Base-by-base conservation (phyloP, 1,139 yeast species). In the Geotrichum siamense region DNA sequence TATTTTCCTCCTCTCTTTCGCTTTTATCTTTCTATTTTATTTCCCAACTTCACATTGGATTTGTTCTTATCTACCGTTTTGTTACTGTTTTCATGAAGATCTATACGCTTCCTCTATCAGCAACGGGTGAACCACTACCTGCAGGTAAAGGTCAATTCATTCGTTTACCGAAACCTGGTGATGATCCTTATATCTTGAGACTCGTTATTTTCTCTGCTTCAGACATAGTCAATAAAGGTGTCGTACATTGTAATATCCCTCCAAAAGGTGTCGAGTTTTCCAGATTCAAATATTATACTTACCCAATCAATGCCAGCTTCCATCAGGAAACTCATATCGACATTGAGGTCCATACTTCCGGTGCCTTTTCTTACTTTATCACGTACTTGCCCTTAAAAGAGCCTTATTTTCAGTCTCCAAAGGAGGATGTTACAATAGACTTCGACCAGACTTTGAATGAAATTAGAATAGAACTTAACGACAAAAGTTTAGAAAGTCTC, bases 171-270 rank as follows among this genome's bases (percentile, higher is more conserved):
- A 58, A 71, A 39, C 76, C 78, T 4, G 38, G 32, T 4, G 68
- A 71, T 12, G 74, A 74, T 50, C 62, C 69, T 17, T 69, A 69
- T 53, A 59, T 67, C 13, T 68, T 91, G 45, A 70, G 78, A 39
- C 69, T 91, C 51, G 75, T 75, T 47, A 65, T 89, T 48, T 76
- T 81, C 43, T 91, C 95, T 2, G 85, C 94, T 16, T 72, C 89
- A 13, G 72, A 76, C 22, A 76, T 86, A 10, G 69, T 85, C 22
- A 75, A 82, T 55, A 75, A 79, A 30, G 96, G 94, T 3, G 64
- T 70, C 3, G 68, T 91, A 30, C 76, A 78, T 74, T 78, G 84
- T 44, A 89, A 89, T 62, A 74, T 79, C n/a, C 94, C 94, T 0
- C 69, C 70, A 2, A 61, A 61, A 3, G 64, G 59, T 23, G 55